These are phyloP conservation scores for Micractinium sp. DNA, from an alignment of 139 green algal genomes.

Conservation along the genomic window DNA sequence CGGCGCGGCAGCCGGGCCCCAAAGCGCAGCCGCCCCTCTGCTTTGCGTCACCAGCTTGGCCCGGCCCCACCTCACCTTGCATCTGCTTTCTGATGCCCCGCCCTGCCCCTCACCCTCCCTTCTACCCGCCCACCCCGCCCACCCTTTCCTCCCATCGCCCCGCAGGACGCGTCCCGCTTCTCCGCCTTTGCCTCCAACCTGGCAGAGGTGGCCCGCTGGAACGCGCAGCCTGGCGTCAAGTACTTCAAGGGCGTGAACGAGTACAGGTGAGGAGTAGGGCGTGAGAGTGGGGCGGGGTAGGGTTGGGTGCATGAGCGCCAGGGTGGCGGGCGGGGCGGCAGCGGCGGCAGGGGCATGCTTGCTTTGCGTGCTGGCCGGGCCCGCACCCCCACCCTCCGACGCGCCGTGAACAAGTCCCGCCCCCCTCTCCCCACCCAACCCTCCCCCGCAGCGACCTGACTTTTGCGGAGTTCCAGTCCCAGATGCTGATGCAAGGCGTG, in stretches of 20 bases:
- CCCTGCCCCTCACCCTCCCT: background rate
- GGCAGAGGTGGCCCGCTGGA: background rate
- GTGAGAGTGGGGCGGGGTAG: background rate
- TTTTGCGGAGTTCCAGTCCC: background rate
- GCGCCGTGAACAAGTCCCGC: too few relatives aligned
- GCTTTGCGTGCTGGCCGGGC: background rate
- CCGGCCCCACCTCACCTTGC: background rate
- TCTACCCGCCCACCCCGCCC: background rate
- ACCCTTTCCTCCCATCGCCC: background rate
- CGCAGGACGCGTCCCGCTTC: background rate
- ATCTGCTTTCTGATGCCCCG: background rate
- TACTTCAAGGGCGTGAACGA: background rate
- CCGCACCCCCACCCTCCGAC: background rate
- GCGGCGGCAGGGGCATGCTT: background rate
- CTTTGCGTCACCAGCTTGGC: background rate
- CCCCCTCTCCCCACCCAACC: background rate
- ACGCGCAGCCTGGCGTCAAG: background rate
- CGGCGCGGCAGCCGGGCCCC: background rate
- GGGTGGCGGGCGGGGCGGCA: background rate
- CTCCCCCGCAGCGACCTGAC: background rate
- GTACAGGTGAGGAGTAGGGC: background rate
- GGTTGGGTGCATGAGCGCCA: background rate
- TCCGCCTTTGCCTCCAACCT: background rate
- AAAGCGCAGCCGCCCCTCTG: background rate
- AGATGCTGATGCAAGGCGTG: slow-evolving; percentile 1